Base-by-base conservation (phyloP, 179 eudicot species). In the Pouteria campechiana region DNA sequence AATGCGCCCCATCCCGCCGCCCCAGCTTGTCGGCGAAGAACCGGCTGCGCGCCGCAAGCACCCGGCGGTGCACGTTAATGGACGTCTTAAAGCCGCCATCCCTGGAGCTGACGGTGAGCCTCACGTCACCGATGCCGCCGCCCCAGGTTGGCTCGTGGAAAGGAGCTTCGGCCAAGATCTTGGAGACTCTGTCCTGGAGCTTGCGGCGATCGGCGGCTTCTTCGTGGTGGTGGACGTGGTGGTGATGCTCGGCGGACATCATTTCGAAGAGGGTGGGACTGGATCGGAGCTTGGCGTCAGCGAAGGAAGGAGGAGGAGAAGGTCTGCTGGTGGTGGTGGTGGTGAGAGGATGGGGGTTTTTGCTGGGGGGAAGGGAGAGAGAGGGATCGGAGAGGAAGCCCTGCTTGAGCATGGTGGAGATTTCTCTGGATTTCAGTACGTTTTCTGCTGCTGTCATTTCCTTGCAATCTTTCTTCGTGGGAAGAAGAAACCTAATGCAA, bases 191-290 rank as follows among this genome's bases (percentile, higher is more conserved):
- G 12, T 77, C 78, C 10, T 71, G 70, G 28, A 75, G 48, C 34
- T 57, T 54, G 37, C 56, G 47, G 7, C 72, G 73, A 21, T 60
- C 52, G 37, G 6, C 16, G 22, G 55, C 39, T 34, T 70, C 80
- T 13, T 17, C 17, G 4, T 75, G 59, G 6, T 60, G 68, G 9
- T 55, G 54, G 38, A 76, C 54, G 7, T 83, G 75, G 11, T 70
- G 63, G 55, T 69, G 50, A 29, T 72, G 93, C 6, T 78, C 96
- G n/a, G 72, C 68, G 3, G 96, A 52, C 82, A 87, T 87, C 81
- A 87, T 75, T 25, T 83, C 81, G 73, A 77, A 75, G 27, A 87
- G 94, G 60, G 96, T 82, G 9, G 79, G 83, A 43, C 74, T 60
- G n/a, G n/a, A n/a, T n/a, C n/a, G n/a, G n/a, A n/a, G n/a, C n/a